Evolutionary conservation across 2,329 filamentous ascomycete genomes (phyloP).

Genomic region (Magnaporthiopsis incrustans): DNA sequence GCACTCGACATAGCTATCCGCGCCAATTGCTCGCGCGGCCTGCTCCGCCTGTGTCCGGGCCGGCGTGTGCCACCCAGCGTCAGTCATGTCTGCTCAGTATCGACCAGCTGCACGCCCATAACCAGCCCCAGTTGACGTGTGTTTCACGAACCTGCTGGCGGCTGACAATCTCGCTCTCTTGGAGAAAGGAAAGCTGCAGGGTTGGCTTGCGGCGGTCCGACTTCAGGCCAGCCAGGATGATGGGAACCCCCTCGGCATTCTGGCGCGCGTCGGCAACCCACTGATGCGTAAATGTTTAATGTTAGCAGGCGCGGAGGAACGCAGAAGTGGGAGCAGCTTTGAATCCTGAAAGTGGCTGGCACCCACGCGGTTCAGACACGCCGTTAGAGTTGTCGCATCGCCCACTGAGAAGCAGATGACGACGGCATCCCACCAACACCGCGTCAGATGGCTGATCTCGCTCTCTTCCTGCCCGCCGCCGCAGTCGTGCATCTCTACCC

Average conservation of each 20-base stretch:
- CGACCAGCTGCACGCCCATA: not conserved
- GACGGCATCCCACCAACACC: conserved; percentile 6
- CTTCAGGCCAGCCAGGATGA: conserved; percentile 16
- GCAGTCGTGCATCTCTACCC: conserved; percentile 5
- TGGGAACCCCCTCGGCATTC: conserved; percentile 14
- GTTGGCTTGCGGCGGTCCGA: conserved; percentile 14
- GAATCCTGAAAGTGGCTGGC: not conserved
- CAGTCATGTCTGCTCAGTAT: not conserved
- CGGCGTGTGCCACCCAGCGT: too few species aligned
- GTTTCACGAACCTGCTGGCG: conserved; percentile 7
- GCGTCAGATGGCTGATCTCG: conserved; percentile 4
- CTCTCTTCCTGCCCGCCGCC: conserved; percentile 6
- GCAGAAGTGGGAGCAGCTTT: too few species aligned
- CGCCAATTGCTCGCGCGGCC: conserved; percentile 8
- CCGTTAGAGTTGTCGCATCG: not conserved
- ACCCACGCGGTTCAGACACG: conserved; percentile 4
- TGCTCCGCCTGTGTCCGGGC: conserved; percentile 7
- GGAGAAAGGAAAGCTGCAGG: conserved; percentile 13
- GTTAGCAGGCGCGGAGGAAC: not conserved
- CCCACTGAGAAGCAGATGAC: conserved; percentile 6
- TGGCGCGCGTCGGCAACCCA: conserved; percentile 12
- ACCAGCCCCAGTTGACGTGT: too few species aligned
- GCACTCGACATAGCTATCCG: conserved; percentile 16
- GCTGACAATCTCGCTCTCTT: conserved; percentile 12
- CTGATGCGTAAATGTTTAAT: not conserved